These are phyloP conservation scores for Nicotiana undulata DNA, from an alignment of 257 asterid species.

Conservation along the genomic window DNA sequence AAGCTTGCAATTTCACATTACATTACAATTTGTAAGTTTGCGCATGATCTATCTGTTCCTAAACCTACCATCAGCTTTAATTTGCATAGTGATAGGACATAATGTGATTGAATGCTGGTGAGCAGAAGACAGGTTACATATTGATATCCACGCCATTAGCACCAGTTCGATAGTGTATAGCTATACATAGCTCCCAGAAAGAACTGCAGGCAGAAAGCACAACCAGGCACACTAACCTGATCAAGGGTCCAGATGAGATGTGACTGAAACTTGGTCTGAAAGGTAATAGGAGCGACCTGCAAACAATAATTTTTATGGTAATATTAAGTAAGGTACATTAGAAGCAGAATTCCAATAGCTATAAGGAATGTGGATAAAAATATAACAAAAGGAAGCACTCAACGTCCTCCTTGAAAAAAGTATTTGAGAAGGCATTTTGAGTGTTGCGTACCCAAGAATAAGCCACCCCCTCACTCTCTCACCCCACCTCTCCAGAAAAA, in stretches of 20 bases:
- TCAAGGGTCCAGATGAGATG: slow-evolving; percentile 88
- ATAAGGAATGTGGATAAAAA: not conserved
- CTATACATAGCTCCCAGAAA: not conserved
- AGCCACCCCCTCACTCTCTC: not conserved
- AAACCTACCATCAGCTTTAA: not conserved
- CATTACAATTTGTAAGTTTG: not conserved
- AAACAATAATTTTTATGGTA: not conserved
- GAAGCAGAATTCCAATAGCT: not conserved
- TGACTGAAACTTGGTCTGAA: slow-evolving; percentile 63
- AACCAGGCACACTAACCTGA: slow-evolving; percentile 43
- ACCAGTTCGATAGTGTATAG: not conserved
- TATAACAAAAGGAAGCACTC: not conserved
- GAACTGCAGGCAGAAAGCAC: not conserved
- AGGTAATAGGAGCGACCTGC: slow-evolving; percentile 87
- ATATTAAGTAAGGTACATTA: not conserved
- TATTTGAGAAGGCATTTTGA: not conserved
- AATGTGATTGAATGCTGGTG: not conserved
- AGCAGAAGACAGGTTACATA: not conserved
- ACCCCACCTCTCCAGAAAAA: not conserved
- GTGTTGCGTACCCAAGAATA: not conserved
- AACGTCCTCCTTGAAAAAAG: not conserved
- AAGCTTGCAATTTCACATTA: not conserved
- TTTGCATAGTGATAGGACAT: not conserved
- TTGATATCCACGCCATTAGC: not conserved
- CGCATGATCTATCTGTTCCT: not conserved